These are phyloP conservation scores for Trichoderma aggressivum DNA, from an alignment of 2,329 filamentous ascomycete species.

Conservation along the genomic window DNA sequence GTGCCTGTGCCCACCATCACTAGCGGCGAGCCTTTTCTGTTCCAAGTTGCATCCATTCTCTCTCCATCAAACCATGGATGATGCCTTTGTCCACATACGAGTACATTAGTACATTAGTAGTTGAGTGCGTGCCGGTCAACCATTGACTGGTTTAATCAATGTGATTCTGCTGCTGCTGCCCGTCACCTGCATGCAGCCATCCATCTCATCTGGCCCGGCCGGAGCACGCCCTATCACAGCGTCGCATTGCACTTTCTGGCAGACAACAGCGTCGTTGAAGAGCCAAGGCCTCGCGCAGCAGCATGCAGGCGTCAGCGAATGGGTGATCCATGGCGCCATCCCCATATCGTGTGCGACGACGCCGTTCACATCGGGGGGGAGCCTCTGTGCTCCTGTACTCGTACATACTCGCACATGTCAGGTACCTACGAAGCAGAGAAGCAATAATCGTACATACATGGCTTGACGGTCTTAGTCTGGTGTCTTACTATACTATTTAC, in stretches of 20 bases:
- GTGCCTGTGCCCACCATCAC: slow-evolving; percentile 9
- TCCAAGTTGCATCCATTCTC: too few species aligned
- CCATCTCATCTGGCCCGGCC: background rate
- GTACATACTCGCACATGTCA: background rate
- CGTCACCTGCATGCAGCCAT: slow-evolving; percentile 14
- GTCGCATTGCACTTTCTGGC: background rate
- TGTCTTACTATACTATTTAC: too few species aligned
- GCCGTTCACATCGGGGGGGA: background rate
- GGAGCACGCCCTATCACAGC: background rate
- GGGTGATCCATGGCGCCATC: background rate
- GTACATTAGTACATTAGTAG: too few species aligned
- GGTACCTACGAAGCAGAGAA: background rate
- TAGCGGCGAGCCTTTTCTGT: background rate
- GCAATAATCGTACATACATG: background rate
- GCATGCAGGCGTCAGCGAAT: slow-evolving; percentile 4
- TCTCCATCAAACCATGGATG: background rate
- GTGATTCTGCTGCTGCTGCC: too few species aligned
- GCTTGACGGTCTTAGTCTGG: background rate
- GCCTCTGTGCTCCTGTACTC: background rate
- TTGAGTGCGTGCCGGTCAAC: background rate
- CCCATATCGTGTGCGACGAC: background rate
- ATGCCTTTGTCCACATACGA: background rate
- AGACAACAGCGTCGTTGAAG: background rate
- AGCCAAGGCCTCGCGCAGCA: background rate
- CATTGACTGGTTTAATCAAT: background rate